Conservation (phyloP, 2,329 filamentous ascomycete species). For the Neonectria magnoliae region DNA sequence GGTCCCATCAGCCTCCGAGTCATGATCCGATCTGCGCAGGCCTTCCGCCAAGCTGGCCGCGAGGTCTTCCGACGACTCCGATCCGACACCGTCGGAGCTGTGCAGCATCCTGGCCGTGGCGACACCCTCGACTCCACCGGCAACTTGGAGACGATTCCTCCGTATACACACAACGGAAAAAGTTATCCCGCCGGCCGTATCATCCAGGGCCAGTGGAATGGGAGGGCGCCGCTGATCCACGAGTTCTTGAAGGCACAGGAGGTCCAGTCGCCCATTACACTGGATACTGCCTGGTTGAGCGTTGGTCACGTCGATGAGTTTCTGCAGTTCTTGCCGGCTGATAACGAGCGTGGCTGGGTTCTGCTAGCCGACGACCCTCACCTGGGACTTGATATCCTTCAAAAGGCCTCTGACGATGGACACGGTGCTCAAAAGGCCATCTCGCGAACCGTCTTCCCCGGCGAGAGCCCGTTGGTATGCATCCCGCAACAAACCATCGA, state of each 20-base stretch:
- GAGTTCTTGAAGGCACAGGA: constrained; percentile 48
- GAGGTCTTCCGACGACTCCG: constrained; percentile 47
- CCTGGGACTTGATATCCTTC: constrained; percentile 32
- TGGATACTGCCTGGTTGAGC: constrained; percentile 44
- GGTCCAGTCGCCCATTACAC: constrained; percentile 46
- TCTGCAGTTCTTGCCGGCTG: constrained; percentile 42
- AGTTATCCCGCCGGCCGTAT: constrained; percentile 34
- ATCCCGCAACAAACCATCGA: constrained; percentile 28
- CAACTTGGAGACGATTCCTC: constrained; percentile 52
- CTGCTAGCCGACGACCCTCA: constrained; percentile 38
- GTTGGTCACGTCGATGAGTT: constrained; percentile 46
- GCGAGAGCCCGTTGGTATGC: constrained; percentile 5
- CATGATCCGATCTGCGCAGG: constrained; percentile 46
- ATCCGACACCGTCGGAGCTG: constrained; percentile 41
- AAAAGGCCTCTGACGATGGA: constrained; percentile 27
- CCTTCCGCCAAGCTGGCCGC: constrained; percentile 41
- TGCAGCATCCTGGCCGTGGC: constrained; percentile 39
- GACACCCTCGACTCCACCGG: constrained; percentile 38
- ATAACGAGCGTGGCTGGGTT: constrained; percentile 40
- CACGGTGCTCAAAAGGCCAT: constrained; percentile 30
- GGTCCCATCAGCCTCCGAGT: constrained; percentile 46
- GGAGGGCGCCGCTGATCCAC: constrained; percentile 34
- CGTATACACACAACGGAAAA: constrained; percentile 36
- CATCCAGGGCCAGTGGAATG: constrained; percentile 31
- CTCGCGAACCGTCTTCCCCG: constrained; percentile 9